A percentile compares a stretch with the other conserved stretches of the same genome.
Evolutionary conservation across 2,329 filamentous ascomycete species (phyloP).

Genomic region (Colletotrichum camelliae): DNA sequence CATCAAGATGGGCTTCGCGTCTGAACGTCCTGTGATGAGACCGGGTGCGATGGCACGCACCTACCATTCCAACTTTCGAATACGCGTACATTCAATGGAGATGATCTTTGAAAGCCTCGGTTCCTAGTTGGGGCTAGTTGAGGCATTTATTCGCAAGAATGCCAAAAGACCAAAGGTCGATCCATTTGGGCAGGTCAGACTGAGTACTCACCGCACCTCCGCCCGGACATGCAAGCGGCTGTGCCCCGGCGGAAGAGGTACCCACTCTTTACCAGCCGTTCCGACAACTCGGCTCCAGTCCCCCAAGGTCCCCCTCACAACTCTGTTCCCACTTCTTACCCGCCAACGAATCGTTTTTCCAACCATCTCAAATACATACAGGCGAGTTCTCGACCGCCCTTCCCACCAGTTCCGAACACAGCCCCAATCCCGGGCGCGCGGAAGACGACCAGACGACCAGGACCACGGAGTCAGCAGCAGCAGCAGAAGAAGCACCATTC

Average conservation of each 20-base stretch:
- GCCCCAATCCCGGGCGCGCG: background rate
- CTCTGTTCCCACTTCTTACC: background rate
- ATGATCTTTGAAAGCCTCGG: background rate
- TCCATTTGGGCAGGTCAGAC: background rate
- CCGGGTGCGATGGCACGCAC: background rate
- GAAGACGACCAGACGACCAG: background rate
- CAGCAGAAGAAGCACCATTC: background rate
- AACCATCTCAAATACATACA: background rate
- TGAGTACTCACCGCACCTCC: background rate
- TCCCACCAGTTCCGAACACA: background rate
- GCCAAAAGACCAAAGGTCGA: background rate
- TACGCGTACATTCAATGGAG: background rate
- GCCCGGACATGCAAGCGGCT: background rate
- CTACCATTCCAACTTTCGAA: background rate
- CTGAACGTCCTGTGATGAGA: background rate
- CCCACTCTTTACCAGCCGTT: background rate
- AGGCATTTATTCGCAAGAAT: background rate
- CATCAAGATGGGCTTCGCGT: background rate
- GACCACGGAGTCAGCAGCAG: background rate
- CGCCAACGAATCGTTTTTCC: background rate
- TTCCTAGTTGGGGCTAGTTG: background rate
- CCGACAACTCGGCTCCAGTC: constrained; percentile 5
- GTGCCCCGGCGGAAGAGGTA: background rate
- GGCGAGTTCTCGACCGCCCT: background rate
- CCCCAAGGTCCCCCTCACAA: background rate